Evolutionary conservation across 352 stramenopile genomes (phyloP).

Genomic region (Globisporangium nagaii): DNA sequence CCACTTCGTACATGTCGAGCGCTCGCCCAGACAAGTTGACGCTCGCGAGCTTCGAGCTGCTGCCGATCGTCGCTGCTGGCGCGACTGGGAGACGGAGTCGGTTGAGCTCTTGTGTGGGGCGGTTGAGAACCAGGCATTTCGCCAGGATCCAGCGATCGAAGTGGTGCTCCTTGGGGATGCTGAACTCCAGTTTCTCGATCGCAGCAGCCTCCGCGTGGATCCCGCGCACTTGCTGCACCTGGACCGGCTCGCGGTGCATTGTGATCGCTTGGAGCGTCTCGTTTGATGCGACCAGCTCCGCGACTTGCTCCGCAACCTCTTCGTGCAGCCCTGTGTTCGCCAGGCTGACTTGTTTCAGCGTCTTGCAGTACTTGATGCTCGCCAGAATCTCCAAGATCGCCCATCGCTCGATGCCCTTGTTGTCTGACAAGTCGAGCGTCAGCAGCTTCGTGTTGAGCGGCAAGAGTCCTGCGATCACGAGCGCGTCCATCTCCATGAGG

Average conservation of each 20-base stretch:
- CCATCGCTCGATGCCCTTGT: slow-evolving; percentile 40
- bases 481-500: slow-evolving; percentile 53
- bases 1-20: slow-evolving; percentile 50
- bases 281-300: slow-evolving; percentile 53
- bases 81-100: slow-evolving; percentile 28
- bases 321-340: slow-evolving; percentile 52
- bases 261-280: slow-evolving; percentile 50
- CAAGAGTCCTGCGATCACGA: slow-evolving; percentile 55
- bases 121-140: slow-evolving; percentile 65
- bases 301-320: slow-evolving; percentile 51
- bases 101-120: slow-evolving; percentile 54
- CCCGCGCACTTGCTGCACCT: slow-evolving; percentile 51
- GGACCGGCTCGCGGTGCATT: slow-evolving; percentile 39
- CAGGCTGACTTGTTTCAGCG: slow-evolving; percentile 47
- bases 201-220: slow-evolving; percentile 16
- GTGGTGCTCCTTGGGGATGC: slow-evolving; percentile 25
- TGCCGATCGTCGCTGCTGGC: neutral
- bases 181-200: slow-evolving; percentile 24
- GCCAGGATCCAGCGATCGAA: slow-evolving; percentile 65
- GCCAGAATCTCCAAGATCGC: slow-evolving; percentile 47
- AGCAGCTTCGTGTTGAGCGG: slow-evolving; percentile 47
- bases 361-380: slow-evolving; percentile 45
- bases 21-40: slow-evolving; percentile 45
- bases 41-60: slow-evolving; percentile 24
- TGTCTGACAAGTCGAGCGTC: slow-evolving; percentile 61